phyloP scores from a whole-genome alignment of 192 early-diverging fungal genomes.

The Podila horticola region DNA sequence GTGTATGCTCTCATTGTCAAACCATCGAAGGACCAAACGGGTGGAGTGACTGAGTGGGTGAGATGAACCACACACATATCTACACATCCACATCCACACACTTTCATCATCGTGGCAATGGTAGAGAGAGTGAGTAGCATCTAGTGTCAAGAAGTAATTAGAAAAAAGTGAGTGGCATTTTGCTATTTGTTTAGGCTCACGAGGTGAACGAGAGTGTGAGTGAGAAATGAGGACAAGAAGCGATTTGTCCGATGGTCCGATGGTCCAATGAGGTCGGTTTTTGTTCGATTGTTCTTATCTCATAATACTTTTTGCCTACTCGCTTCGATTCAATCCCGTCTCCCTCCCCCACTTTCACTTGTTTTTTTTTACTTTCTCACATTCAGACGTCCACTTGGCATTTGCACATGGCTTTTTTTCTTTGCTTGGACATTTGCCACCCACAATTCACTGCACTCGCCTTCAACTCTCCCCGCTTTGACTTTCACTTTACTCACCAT shows the following conservation, averaged over 20 bases:
- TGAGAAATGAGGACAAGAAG: background rate
- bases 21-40: background rate
- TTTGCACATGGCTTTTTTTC: slow-evolving; percentile 6
- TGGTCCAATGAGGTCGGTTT: background rate
- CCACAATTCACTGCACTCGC: too few relatives aligned
- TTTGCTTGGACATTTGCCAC: background rate
- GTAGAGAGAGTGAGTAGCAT: background rate
- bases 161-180: background rate
- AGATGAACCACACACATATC: background rate
- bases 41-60: background rate
- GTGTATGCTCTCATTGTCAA: too few relatives aligned
- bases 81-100: too few relatives aligned
- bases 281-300: background rate
- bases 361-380: background rate
- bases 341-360: too few relatives aligned
- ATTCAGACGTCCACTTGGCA: slow-evolving; percentile 1
- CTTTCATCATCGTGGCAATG: too few relatives aligned
- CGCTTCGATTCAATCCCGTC: too few relatives aligned
- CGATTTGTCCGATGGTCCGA: background rate
- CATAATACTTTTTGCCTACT: too few relatives aligned
- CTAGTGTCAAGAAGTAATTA: background rate
- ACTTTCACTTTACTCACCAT: background rate
- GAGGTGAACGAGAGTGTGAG: background rate
- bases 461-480: too few relatives aligned
- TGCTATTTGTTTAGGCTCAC: background rate